Percentiles rank a stretch among this genome's conserved stretches.
Evolutionary conservation across 2,329 filamentous ascomycete species (phyloP).

Genomic region (Fusarium sublunatum): DNA sequence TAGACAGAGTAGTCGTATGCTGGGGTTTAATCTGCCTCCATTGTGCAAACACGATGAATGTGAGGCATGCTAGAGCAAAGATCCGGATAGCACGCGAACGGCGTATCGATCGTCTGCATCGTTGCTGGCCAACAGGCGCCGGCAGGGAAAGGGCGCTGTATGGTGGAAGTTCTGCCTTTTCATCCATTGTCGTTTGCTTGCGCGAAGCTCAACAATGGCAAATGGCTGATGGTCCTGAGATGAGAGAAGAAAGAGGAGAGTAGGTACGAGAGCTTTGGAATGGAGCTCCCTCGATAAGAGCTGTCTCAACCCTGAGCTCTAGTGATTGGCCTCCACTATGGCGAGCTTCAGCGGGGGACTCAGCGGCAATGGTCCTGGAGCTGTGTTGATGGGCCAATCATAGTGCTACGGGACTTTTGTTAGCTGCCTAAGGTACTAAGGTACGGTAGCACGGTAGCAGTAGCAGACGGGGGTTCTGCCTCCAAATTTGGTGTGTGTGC

Average conservation of each 20-base stretch:
- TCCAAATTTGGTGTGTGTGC: no score
- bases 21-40: constrained; percentile 56
- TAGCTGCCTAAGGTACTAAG: no score
- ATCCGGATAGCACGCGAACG: constrained; percentile 59
- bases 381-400: neutral
- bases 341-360: constrained; percentile 22
- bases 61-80: constrained; percentile 59
- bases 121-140: constrained; percentile 36
- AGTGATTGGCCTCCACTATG: constrained; percentile 39
- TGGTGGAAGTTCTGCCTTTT: constrained; percentile 58
- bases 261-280: constrained; percentile 21
- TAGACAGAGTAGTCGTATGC: constrained; percentile 57
- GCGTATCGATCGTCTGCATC: constrained; percentile 50
- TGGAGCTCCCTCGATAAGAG: constrained; percentile 33
- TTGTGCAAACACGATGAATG: constrained; percentile 63
- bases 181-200: constrained; percentile 47
- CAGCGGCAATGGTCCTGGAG: constrained; percentile 2
- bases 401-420: constrained; percentile 22
- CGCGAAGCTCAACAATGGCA: constrained; percentile 1
- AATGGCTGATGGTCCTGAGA: neutral
- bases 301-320: constrained; percentile 19
- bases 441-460: no score
- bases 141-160: constrained; percentile 54
- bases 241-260: constrained; percentile 12
- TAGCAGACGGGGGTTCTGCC: no score